A percentile compares a stretch with the other conserved stretches of the same genome.
Evolutionary conservation across 805 yeast genomes (phyloP).

Genomic region (Scheffersomyces ergatensis): DNA sequence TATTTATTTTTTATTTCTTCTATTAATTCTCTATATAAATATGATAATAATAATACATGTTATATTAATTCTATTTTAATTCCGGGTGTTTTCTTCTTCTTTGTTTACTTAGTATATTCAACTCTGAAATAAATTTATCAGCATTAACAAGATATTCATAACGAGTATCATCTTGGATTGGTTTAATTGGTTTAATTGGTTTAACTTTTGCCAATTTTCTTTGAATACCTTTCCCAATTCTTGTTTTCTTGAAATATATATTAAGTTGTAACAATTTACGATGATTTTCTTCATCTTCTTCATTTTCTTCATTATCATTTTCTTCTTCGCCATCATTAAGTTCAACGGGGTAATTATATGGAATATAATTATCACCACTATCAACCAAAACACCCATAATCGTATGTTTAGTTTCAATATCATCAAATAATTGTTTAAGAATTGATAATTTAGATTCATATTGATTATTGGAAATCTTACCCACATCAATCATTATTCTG

Average conservation of each 20-base stretch:
- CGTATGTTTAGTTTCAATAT: slow-evolving; percentile 7
- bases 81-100: slow-evolving; percentile 2
- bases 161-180: background rate
- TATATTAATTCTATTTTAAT: too few species aligned
- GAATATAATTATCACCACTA: slow-evolving; percentile 35
- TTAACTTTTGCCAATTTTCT: background rate
- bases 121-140: slow-evolving; percentile 16
- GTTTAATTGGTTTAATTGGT: background rate
- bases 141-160: slow-evolving; percentile 22
- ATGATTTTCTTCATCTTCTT: slow-evolving; percentile 2
- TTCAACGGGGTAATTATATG: slow-evolving; percentile 1
- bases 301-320: slow-evolving; percentile 4
- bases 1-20: background rate
- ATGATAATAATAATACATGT: too few species aligned
- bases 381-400: slow-evolving; percentile 39
- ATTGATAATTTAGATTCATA: slow-evolving; percentile 11
- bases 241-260: slow-evolving; percentile 13
- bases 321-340: slow-evolving; percentile 5
- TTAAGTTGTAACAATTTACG: slow-evolving; percentile 5
- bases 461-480: slow-evolving; percentile 15
- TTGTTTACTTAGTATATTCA: slow-evolving; percentile 12
- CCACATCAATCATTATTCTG: slow-evolving; percentile 24
- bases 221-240: slow-evolving; percentile 3
- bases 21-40: background rate
- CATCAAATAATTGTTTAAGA: slow-evolving; percentile 13